Evolutionary conservation across 345 rosid species (phyloP).

Genomic region (Euphorbia tirucalli): DNA sequence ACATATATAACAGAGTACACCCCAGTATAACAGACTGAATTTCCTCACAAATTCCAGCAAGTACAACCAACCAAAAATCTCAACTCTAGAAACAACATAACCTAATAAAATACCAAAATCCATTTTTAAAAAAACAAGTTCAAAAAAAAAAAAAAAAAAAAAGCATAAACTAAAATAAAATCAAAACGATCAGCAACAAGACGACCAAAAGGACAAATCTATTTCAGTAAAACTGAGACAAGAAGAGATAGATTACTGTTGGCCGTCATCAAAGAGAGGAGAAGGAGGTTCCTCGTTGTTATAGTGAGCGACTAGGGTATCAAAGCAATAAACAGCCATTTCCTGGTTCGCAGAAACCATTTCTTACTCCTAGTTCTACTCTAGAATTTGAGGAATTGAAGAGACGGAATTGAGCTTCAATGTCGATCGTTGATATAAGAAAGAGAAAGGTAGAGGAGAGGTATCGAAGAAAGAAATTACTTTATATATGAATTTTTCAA

Average conservation of each 20-base stretch:
- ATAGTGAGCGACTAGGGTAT: slow-evolving; percentile 86
- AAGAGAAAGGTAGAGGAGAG: too few relatives aligned
- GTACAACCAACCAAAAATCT: not conserved
- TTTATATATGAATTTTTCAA: too few relatives aligned
- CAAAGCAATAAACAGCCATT: slow-evolving; percentile 99
- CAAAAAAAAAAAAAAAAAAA: too few relatives aligned
- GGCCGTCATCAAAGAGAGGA: slow-evolving; percentile 82
- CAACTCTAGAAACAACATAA: not conserved
- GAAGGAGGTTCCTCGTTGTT: slow-evolving; percentile 78
- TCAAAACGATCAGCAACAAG: not conserved
- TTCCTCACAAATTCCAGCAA: not conserved
- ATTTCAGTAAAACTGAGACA: not conserved
- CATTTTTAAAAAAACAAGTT: not conserved
- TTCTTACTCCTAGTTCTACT: not conserved
- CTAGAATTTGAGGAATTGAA: not conserved
- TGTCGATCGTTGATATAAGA: too few relatives aligned
- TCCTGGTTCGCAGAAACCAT: slow-evolving; percentile 96
- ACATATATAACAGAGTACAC: not conserved
- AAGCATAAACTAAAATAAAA: not conserved
- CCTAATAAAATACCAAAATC: too few relatives aligned
- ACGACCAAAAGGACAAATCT: slow-evolving; percentile 1
- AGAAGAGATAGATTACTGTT: slow-evolving; percentile 47
- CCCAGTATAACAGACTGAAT: not conserved
- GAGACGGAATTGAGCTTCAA: not conserved
- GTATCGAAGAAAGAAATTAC: too few relatives aligned